Base-by-base conservation (phyloP, 495 filamentous ascomycete species). In the Evansstolkia leycettana region DNA sequence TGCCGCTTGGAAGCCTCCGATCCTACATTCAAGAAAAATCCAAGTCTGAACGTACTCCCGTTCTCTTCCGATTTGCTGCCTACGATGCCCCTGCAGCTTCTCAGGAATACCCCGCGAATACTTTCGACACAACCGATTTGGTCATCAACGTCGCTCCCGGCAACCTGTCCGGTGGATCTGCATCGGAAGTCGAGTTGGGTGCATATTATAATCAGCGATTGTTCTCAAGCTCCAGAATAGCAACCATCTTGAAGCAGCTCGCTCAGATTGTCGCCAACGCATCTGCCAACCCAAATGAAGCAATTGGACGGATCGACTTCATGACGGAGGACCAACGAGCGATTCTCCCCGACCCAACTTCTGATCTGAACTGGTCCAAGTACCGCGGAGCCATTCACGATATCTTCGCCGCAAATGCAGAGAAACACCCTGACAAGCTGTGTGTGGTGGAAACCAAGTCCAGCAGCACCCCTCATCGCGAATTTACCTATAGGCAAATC, bases 401-500 rank as follows among this genome's bases (percentile, higher is more conserved):
- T 26, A 77, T 82, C 13, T 88, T 90, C 44, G 58, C 65, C 8
- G 59, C 55, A n/a, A 85, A 85, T 45, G 84, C 82, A 1, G 58
- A 72, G 39, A 74, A 62, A 28, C 76, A 89, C 49, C 87, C 88
- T 2, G 79, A 85, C 11, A 69, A 78, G 45, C 63, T 76, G 16
- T 94, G 87, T 45, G 84, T 96, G 7, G 65, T 85, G 2, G 89
- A 95, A 49, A 95, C 90, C 1, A 72, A 71, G 28, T 76, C 75
- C 4, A 67, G 60, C 15, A 69, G 52, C 1, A 64, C 70, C 1
- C 65, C 80, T 3, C 51, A 68, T 31, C 67, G 88, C 33, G 54
- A 66, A 18, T 96, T 94, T 50, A 93, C 80, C 2, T 98, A 98
- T 57, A 58, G 61, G 38, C 84, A 94, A 48, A 94, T 98, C 41